Base-by-base conservation (phyloP, 176 grass and related monocot species). In the Oryza meridionalis region DNA sequence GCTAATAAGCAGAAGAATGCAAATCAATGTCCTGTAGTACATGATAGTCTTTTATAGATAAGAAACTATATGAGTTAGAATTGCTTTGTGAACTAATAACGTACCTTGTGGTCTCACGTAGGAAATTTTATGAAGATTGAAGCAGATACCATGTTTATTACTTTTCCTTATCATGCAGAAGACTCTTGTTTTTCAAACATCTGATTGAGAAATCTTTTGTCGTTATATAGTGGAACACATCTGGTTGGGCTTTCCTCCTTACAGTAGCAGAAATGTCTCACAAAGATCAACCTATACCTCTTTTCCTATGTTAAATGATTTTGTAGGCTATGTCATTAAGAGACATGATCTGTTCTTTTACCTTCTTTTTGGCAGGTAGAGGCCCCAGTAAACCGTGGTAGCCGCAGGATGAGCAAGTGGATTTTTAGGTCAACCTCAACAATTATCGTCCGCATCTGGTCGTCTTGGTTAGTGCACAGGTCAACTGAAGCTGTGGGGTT, bases 351-450 rank as follows among this genome's bases (percentile, higher is more conserved):
- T 46, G 43, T 29, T 45, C n/a, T 5, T 7, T 44, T 81, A 53
- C 81, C 59, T 78, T 69, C 33, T 37, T 78, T 79, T 84, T 84
- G 40, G 53, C 66, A 98, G 96, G 90, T 90, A 80, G 96, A 98
- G 27, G 65, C 77, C 50, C 96, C 93, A 72, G 86, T 87, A 82
- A 95, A 95, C 74, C 91, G 87, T 45, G 96, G 93, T 71, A 95
- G 81, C 69, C 84, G 89, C 17, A 81, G 55, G 70, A 95, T 93
- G 78, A 90, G 72, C 53, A 91, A 78, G 33, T 95, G 92, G 96
- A 80, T 88, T 77, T 98, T 98, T 85, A 92, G 78, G 25, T 95
- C 96, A 63, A 95, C 91, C 79, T 88, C 89, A 70, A 95, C 91
- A 33, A 90, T 83, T 66, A 93, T 98, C 6, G 42, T 90, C 53